phyloP scores from a whole-genome alignment of 306 rosid species.

The Trifolium repens region DNA sequence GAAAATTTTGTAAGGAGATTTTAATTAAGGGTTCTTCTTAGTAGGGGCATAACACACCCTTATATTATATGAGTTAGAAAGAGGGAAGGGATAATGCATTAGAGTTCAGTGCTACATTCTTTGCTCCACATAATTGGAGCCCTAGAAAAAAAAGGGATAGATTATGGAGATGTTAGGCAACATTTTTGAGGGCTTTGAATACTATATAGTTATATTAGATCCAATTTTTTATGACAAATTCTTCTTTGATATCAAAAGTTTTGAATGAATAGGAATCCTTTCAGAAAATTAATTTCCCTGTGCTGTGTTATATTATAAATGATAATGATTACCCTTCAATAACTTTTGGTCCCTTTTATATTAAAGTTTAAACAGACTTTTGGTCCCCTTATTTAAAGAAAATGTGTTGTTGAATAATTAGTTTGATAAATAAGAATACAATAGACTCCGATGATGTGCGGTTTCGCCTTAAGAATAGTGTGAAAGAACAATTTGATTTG shows the following conservation, averaged over 20 bases:
- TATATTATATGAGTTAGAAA: constrained; percentile 57
- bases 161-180: constrained; percentile 55
- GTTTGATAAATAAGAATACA: background rate
- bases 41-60: constrained; percentile 59
- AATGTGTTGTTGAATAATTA: background rate
- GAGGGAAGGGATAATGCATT: constrained; percentile 56
- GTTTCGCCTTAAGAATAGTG: background rate
- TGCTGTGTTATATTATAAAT: constrained; percentile 3
- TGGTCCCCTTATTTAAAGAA: no score
- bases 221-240: constrained; percentile 42
- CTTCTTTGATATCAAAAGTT: constrained; percentile 43
- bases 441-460: background rate
- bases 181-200: constrained; percentile 62
- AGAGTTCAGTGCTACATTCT: constrained; percentile 57
- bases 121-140: constrained; percentile 65
- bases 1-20: constrained; percentile 61
- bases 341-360: background rate
- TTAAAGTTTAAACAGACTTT: no score
- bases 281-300: constrained; percentile 39
- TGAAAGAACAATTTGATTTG: constrained; percentile 1
- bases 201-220: constrained; percentile 47
- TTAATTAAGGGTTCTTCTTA: constrained; percentile 49
- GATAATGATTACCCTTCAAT: no score
- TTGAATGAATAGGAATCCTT: constrained; percentile 53
- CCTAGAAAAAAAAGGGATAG: constrained; percentile 45